Percentiles rank a stretch among this genome's conserved stretches.
Conservation (phyloP, 2,329 filamentous ascomycete genomes). For the Alternaria arborescens region DNA sequence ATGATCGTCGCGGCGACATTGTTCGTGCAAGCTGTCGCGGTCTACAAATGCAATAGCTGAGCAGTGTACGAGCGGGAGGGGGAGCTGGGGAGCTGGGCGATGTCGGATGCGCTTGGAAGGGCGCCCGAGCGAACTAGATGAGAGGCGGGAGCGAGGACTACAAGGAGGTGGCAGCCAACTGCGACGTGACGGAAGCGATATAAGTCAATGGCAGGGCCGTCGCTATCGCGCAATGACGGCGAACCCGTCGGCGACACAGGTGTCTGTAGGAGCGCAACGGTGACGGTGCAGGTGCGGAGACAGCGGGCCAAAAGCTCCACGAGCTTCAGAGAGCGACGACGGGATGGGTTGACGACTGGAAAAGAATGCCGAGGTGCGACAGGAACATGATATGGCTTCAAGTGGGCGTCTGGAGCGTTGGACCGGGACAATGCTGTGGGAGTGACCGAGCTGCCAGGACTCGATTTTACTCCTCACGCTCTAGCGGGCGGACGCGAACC, state of each 20-base stretch:
- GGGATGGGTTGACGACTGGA: conserved; percentile 38
- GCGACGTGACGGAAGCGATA: conserved; percentile 9
- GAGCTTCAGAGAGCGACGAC: conserved; percentile 48
- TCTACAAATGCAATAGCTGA: neutral
- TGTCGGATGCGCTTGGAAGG: conserved; percentile 22
- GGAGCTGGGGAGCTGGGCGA: conserved; percentile 13
- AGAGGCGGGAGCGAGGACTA: conserved; percentile 23
- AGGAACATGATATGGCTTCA: conserved; percentile 42
- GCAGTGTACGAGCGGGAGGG: conserved; percentile 3
- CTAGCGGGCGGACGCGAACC: conserved; percentile 24
- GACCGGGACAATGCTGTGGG: conserved; percentile 38
- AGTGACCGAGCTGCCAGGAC: conserved; percentile 37
- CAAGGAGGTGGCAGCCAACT: conserved; percentile 16
- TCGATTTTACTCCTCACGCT: conserved; percentile 36
- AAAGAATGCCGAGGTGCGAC: conserved; percentile 23
- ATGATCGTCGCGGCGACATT: conserved; percentile 85
- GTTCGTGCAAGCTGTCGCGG: conserved; percentile 21
- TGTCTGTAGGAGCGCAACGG: conserved; percentile 35
- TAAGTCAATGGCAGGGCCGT: conserved; percentile 21
- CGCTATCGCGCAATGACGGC: conserved; percentile 20
- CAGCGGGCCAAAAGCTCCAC: conserved; percentile 48
- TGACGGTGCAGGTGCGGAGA: conserved; percentile 46
- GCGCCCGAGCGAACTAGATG: conserved; percentile 20
- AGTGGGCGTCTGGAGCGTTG: conserved; percentile 25
- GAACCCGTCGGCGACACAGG: conserved; percentile 22